Evolutionary conservation across 1,139 yeast species (phyloP).

Genomic region (Zygosaccharomyces sapae): DNA sequence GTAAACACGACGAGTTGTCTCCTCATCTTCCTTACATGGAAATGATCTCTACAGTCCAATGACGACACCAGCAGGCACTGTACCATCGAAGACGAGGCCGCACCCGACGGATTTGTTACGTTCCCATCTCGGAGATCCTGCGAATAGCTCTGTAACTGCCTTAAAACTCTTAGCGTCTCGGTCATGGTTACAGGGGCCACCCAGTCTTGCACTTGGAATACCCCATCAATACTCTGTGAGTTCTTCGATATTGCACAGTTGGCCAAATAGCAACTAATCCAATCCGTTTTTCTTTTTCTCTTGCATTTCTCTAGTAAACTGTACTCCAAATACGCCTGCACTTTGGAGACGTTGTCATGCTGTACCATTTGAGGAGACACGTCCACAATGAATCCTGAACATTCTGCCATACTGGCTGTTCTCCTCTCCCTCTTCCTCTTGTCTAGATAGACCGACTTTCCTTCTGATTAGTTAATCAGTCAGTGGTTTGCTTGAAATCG

Average conservation of each 20-base stretch:
- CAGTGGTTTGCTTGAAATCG: no score
- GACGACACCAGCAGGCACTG: slow-evolving; percentile 37
- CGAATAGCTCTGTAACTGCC: slow-evolving; percentile 9
- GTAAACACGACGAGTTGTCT: slow-evolving; percentile 47
- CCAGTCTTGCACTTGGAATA: slow-evolving; percentile 25
- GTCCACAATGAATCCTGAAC: slow-evolving; percentile 22
- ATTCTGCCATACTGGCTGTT: slow-evolving; percentile 25
- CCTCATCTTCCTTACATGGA: slow-evolving; percentile 36
- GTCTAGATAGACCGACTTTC: no score
- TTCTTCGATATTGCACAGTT: slow-evolving; percentile 29
- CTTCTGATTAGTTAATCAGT: no score
- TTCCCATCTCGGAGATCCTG: slow-evolving; percentile 1
- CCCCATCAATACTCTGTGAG: slow-evolving; percentile 28
- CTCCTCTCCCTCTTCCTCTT: no score
- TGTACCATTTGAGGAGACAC: slow-evolving; percentile 23
- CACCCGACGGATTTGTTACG: background rate
- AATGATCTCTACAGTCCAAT: slow-evolving; percentile 33
- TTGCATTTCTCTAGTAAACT: slow-evolving; percentile 28
- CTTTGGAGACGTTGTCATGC: slow-evolving; percentile 15
- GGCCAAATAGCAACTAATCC: slow-evolving; percentile 29
- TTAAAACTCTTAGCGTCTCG: slow-evolving; percentile 12
- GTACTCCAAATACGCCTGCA: slow-evolving; percentile 28
- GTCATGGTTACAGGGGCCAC: slow-evolving; percentile 25
- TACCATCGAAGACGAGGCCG: slow-evolving; percentile 14
- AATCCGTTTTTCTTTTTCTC: slow-evolving; percentile 32